A percentile compares a stretch with the other conserved stretches of the same genome.
Conservation (phyloP, 78 protist genomes). For the Chrysochromulina tobinii region DNA sequence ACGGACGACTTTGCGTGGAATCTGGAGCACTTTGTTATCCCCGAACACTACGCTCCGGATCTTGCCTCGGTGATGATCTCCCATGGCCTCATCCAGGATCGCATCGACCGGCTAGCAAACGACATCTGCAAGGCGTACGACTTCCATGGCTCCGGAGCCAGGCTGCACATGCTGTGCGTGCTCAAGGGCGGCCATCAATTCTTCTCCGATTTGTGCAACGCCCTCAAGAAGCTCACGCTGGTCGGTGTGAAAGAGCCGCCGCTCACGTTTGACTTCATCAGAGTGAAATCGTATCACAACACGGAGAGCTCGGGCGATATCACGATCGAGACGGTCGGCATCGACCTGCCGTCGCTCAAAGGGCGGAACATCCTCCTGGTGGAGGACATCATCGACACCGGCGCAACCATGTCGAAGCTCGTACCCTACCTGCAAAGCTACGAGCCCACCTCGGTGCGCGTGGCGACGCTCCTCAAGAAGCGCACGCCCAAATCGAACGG, state of each 20-base stretch:
- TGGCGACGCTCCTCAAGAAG: not conserved
- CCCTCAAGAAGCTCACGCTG: not conserved
- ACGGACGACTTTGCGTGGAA: not conserved
- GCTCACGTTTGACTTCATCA: not conserved
- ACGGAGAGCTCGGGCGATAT: not conserved
- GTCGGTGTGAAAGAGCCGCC: not conserved
- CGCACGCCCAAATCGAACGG: not conserved
- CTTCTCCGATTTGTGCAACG: not conserved
- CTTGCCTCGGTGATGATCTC: not conserved
- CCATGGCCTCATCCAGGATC: not conserved
- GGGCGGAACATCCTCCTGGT: not conserved
- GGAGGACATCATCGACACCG: constrained; percentile 2
- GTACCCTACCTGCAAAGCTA: not conserved
- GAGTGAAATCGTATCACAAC: not conserved
- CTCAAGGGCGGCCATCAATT: not conserved
- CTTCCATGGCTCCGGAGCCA: not conserved
- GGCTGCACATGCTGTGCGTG: not conserved
- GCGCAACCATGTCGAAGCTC: not conserved
- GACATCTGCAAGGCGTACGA: not conserved
- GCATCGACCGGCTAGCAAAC: not conserved
- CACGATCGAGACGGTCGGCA: not conserved
- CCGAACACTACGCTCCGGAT: not conserved
- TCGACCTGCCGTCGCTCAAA: not conserved
- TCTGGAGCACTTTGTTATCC: not conserved
- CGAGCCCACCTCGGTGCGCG: not conserved